Evolutionary conservation across 768 basidiomycete genomes (phyloP), one percentile per base, ranked within the genome.

Genomic region (Lentinula raphanica): DNA sequence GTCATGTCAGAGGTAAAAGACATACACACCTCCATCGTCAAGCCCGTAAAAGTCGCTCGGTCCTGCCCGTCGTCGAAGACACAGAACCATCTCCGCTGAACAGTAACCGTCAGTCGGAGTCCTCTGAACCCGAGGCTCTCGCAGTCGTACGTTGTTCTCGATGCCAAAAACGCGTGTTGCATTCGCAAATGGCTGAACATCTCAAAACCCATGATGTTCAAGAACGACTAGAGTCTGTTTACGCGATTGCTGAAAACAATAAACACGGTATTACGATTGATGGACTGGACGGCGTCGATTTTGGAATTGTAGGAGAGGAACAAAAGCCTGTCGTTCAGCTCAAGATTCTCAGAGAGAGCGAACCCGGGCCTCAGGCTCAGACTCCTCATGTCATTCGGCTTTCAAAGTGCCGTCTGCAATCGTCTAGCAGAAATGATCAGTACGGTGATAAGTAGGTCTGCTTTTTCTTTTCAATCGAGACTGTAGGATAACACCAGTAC

Each of bases 231-330:
- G 68, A 71, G n/a, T 69, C 71, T 1, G 71, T 71, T 19, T 64
- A 77, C 7, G 76, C 72, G 5, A 71, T 72, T 32, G 74, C 80
- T 0, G 74, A 77, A 45, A 68, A 71, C 29, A 79, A 84, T 64
- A 82, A 80, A 56, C 68, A 79, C 36, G 79, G 76, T 1, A 67
- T 82, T 12, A 66, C 64, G 5, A 76, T 85, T 27, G 71, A 72
- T 29, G 69, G 68, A 5, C 81, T 83, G 61, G 81, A 77, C 3
- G 66, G 83, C 42, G 60, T 83, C 23, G 75, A 76, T n/a, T 65
- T 63, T 5, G 68, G 67, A 9, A 64, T 60, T 11, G 39, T 68
- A 31, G 58, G 55, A 21, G 69, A 71, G n/a, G 71, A 71, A 46
- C 49, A 66, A 28, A 32, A 36, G 2, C 62, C 66, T 6, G 39